Evolutionary conservation across 2,329 filamentous ascomycete genomes (phyloP).

Genomic region (Fusarium sp.): DNA sequence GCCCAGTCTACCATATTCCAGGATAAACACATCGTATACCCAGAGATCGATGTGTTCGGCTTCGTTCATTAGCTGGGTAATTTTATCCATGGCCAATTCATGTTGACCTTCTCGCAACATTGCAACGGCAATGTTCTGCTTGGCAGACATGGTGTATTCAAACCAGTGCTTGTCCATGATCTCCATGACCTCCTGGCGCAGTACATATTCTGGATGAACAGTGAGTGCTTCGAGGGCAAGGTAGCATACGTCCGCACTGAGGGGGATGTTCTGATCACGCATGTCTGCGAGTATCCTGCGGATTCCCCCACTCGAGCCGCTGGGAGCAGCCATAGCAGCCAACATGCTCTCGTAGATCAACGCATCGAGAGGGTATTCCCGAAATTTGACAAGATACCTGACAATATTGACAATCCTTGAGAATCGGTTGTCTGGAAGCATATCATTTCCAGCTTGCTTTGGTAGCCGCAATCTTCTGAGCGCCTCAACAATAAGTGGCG

Average conservation of each 20-base stretch:
- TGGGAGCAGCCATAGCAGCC: constrained; percentile 74
- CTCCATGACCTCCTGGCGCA: constrained; percentile 77
- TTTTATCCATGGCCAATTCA: constrained; percentile 79
- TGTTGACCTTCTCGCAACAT: constrained; percentile 85
- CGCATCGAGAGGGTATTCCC: constrained; percentile 66
- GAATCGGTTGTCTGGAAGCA: constrained; percentile 45
- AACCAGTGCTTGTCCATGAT: constrained; percentile 81
- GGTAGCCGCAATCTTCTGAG: constrained; percentile 48
- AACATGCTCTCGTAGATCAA: constrained; percentile 82
- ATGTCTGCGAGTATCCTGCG: constrained; percentile 78
- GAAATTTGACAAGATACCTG: constrained; percentile 69
- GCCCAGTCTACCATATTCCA: constrained; percentile 76
- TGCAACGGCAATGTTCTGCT: constrained; percentile 77
- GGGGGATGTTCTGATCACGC: constrained; percentile 69
- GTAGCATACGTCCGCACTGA: constrained; percentile 77
- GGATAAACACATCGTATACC: constrained; percentile 84
- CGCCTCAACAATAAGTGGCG: constrained; percentile 45
- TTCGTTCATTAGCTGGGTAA: constrained; percentile 75
- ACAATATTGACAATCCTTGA: constrained; percentile 60
- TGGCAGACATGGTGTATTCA: constrained; percentile 65
- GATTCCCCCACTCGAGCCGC: constrained; percentile 77
- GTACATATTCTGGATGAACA: constrained; percentile 86
- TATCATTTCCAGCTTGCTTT: constrained; percentile 31
- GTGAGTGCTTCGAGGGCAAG: constrained; percentile 78
- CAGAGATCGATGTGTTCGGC: constrained; percentile 72